Percentiles rank a stretch among this genome's conserved stretches.
Evolutionary conservation across 164 flowering plant species (phyloP).

Genomic region (Kingdonia uniflora): DNA sequence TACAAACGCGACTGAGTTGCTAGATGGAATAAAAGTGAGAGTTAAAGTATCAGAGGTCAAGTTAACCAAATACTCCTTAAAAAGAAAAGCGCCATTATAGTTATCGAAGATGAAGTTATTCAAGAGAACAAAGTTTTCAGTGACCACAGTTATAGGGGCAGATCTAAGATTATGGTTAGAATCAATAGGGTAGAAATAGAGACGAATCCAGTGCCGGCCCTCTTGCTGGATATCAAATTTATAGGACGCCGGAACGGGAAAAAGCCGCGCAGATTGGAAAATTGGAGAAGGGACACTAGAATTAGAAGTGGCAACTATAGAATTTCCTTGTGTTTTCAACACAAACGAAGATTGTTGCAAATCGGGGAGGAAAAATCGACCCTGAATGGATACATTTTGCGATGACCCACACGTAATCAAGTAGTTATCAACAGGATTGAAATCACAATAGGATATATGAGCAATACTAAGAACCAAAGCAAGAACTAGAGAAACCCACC

Average conservation of each 20-base stretch:
- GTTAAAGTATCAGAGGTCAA: conserved; percentile 18
- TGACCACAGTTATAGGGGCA: conserved; percentile 18
- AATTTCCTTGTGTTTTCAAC: conserved; percentile 10
- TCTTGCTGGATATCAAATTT: conserved; percentile 15
- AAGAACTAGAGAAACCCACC: conserved; percentile 7
- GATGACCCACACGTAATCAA: conserved; percentile 28
- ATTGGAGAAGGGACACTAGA: conserved; percentile 20
- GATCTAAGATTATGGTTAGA: conserved; percentile 13
- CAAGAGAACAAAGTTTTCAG: conserved; percentile 22
- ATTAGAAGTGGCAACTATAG: conserved; percentile 6
- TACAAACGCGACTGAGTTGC: conserved; percentile 22
- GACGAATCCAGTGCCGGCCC: conserved; percentile 29
- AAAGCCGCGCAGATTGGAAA: conserved; percentile 17
- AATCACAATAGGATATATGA: conserved; percentile 11
- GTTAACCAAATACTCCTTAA: conserved; percentile 25
- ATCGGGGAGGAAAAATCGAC: conserved; percentile 22
- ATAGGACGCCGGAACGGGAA: conserved; percentile 13
- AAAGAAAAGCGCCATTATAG: conserved; percentile 17
- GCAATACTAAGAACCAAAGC: conserved; percentile 3
- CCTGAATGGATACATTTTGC: conserved; percentile 20
- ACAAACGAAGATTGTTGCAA: conserved; percentile 10
- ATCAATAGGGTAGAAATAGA: conserved; percentile 20
- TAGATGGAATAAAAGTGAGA: conserved; percentile 19
- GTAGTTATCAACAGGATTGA: conserved; percentile 20
- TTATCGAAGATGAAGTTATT: conserved; percentile 19